phyloP scores from a whole-genome alignment of 176 grass and related monocot genomes.

The Triticum monococcum region DNA sequence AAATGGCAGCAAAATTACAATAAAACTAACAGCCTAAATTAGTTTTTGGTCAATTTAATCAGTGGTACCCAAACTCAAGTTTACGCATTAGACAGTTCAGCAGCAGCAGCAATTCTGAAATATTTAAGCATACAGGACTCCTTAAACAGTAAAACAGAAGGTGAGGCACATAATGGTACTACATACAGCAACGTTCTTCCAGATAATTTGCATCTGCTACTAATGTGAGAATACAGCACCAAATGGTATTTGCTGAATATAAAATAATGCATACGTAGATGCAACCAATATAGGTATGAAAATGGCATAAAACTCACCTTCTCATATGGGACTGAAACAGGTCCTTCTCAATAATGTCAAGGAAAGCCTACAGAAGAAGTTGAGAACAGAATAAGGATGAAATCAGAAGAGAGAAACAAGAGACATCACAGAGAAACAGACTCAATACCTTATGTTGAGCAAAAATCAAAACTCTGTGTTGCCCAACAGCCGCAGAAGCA shows the following conservation, averaged over 20 bases:
- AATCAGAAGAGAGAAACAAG: background rate
- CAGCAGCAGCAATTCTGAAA: background rate
- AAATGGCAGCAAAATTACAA: background rate
- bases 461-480: conserved; percentile 97
- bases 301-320: conserved; percentile 53
- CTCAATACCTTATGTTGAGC: conserved; percentile 89
- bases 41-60: background rate
- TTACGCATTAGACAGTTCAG: background rate
- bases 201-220: conserved; percentile 18
- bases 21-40: background rate
- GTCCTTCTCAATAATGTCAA: conserved; percentile 96
- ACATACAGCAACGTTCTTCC: background rate
- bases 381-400: background rate
- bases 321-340: conserved; percentile 90
- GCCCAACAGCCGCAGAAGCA: conserved; percentile 53
- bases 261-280: background rate
- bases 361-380: conserved; percentile 67
- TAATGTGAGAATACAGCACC: no score
- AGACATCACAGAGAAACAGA: background rate
- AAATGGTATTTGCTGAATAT: background rate
- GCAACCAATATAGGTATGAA: background rate
- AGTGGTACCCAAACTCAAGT: background rate
- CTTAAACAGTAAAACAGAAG: background rate
- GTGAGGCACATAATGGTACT: background rate
- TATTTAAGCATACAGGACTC: background rate